Percentiles rank a stretch among this genome's conserved stretches.
These are phyloP conservation scores for Gossypium rotundifolium DNA, from an alignment of 345 rosid genomes.

Conservation along the genomic window DNA sequence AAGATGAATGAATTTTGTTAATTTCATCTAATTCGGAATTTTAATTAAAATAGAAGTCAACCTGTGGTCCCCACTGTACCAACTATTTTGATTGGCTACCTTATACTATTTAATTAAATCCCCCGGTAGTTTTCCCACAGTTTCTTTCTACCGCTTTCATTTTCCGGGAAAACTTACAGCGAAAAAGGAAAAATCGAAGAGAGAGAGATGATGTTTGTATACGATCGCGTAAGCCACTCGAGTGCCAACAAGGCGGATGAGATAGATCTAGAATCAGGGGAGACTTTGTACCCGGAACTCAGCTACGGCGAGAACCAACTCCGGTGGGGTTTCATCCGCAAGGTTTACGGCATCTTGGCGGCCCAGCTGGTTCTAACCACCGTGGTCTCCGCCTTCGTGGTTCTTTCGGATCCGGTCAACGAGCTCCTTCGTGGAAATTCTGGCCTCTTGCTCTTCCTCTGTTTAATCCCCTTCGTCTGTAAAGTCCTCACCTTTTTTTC, in stretches of 20 bases:
- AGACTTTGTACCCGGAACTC: conserved; percentile 72
- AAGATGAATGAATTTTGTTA: too few relatives aligned
- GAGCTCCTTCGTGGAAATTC: conserved; percentile 59
- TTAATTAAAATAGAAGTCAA: background rate
- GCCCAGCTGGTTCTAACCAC: conserved; percentile 87
- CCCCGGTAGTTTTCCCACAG: background rate
- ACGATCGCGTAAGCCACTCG: conserved; percentile 42
- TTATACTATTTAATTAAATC: background rate
- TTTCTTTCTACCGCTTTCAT: background rate
- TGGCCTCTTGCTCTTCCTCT: conserved; percentile 67
- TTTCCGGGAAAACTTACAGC: background rate
- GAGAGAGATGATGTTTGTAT: conserved; percentile 36
- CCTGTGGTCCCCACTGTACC: background rate
- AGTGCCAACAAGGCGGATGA: conserved; percentile 29
- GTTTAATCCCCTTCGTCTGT: conserved; percentile 72
- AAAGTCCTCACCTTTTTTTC: conserved; percentile 22
- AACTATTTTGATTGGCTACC: background rate
- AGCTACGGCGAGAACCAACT: conserved; percentile 81
- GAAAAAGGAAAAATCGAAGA: background rate
- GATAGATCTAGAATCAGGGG: conserved; percentile 45
- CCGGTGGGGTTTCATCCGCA: conserved; percentile 93
- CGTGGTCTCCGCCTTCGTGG: conserved; percentile 59
- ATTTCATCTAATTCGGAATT: too few relatives aligned
- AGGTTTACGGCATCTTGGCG: conserved; percentile 80
- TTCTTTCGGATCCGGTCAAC: conserved; percentile 41